Percentiles rank a stretch among this genome's conserved stretches.
These are phyloP conservation scores for Penicillium herquei DNA, from an alignment of 495 filamentous ascomycete genomes.

Conservation along the genomic window DNA sequence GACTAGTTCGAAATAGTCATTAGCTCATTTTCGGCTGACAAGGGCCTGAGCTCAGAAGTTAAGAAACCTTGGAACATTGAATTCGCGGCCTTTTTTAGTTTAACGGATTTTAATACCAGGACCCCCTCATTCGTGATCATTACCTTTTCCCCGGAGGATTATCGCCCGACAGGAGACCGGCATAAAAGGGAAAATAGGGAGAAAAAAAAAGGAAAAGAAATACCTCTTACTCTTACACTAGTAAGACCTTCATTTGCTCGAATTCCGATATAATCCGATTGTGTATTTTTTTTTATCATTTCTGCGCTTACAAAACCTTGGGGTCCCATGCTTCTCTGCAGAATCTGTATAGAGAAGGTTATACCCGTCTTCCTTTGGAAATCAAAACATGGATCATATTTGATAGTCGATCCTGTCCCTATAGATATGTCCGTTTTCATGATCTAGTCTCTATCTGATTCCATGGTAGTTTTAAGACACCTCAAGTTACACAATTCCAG, in stretches of 20 bases:
- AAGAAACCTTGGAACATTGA: not conserved
- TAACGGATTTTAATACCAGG: constrained; percentile 3
- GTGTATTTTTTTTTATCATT: not conserved
- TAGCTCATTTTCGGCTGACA: constrained; percentile 19
- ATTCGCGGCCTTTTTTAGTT: constrained; percentile 5
- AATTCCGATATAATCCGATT: constrained; percentile 22
- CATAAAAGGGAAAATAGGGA: constrained; percentile 3
- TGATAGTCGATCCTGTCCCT: not conserved
- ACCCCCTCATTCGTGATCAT: constrained; percentile 7
- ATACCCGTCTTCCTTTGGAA: not conserved
- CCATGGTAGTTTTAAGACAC: constrained; percentile 15
- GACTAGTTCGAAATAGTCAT: constrained; percentile 13
- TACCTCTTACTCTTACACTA: constrained; percentile 5
- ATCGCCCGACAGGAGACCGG: constrained; percentile 6
- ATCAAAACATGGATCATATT: not conserved
- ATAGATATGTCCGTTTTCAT: not conserved
- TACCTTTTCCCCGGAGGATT: constrained; percentile 12
- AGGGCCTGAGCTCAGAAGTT: constrained; percentile 18
- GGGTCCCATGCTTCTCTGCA: constrained; percentile 5
- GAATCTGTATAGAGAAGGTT: not conserved
- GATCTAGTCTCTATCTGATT: not conserved
- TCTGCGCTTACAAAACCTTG: not conserved
- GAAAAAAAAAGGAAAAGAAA: constrained; percentile 3
- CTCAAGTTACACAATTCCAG: constrained; percentile 25
- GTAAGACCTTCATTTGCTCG: not conserved